Conservation (phyloP, 2,329 filamentous ascomycete species). For the Pestalotiopsis fici region DNA sequence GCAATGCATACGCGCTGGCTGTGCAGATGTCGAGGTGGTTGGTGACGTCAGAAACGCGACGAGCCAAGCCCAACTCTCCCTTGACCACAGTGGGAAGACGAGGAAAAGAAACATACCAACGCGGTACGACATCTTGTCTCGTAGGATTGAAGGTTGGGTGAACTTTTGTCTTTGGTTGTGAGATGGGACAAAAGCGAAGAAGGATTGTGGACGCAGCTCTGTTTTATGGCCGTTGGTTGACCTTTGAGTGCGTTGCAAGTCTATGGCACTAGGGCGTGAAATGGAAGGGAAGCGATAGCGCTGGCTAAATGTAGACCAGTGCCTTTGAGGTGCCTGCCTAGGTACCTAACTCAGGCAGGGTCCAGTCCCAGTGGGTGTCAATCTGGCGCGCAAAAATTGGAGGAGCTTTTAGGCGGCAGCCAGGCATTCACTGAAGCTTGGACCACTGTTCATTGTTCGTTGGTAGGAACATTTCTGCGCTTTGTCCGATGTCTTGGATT, state of each 20-base stretch:
- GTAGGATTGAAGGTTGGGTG: neutral
- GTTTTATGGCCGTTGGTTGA: neutral
- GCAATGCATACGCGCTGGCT: neutral
- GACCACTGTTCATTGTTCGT: neutral
- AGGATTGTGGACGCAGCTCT: neutral
- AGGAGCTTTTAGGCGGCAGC: neutral
- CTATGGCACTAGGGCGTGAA: neutral
- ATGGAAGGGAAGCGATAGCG: neutral
- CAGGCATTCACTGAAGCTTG: neutral
- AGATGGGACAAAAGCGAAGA: neutral
- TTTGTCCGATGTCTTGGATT: neutral
- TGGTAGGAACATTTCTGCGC: neutral
- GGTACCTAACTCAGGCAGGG: neutral
- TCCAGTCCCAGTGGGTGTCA: neutral
- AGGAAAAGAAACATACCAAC: neutral
- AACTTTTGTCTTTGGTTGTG: neutral
- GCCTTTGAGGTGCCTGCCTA: neutral
- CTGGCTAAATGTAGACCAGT: neutral
- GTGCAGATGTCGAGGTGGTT: slow-evolving; percentile 14
- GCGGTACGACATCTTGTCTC: slow-evolving; percentile 8
- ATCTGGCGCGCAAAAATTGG: neutral
- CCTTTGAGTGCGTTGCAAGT: neutral
- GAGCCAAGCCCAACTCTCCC: neutral
- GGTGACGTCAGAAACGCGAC: slow-evolving; percentile 3
- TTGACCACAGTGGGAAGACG: neutral